phyloP scores from a whole-genome alignment of 495 filamentous ascomycete species.

The Talaromyces borbonicus region DNA sequence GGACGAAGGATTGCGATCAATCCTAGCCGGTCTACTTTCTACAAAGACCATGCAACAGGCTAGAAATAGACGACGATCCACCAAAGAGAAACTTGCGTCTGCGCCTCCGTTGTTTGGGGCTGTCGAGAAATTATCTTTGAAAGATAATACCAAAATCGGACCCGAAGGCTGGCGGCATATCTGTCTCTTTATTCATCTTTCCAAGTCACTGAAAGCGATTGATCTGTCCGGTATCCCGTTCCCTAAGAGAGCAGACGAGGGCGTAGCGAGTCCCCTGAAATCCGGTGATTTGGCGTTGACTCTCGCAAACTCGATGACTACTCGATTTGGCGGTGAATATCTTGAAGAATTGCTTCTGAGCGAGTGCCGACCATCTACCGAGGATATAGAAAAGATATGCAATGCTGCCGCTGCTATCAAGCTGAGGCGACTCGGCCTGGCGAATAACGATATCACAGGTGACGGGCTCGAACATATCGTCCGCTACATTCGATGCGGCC shows the following conservation, averaged over 20 bases:
- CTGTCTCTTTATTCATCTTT: constrained; percentile 81
- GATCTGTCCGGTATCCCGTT: constrained; percentile 84
- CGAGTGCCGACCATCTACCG: constrained; percentile 60
- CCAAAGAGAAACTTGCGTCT: constrained; percentile 21
- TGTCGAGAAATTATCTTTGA: constrained; percentile 81
- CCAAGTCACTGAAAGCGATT: constrained; percentile 71
- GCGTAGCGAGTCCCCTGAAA: constrained; percentile 7
- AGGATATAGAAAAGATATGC: constrained; percentile 62
- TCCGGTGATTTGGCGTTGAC: constrained; percentile 43
- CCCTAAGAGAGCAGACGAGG: constrained; percentile 34
- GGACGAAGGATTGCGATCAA: constrained; percentile 74
- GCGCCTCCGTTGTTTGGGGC: constrained; percentile 42
- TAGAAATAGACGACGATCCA: constrained; percentile 27
- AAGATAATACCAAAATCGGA: constrained; percentile 77
- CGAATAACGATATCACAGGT: constrained; percentile 64
- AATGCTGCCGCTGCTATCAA: constrained; percentile 67
- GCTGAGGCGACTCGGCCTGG: constrained; percentile 67
- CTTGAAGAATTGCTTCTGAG: constrained; percentile 80
- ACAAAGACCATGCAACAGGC: constrained; percentile 56
- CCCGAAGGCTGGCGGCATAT: constrained; percentile 87
- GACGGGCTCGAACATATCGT: constrained; percentile 68
- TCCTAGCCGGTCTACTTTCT: constrained; percentile 78
- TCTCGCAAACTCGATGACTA: constrained; percentile 62
- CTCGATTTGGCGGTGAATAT: constrained; percentile 62
- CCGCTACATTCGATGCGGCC: constrained; percentile 58